Evolutionary conservation across 345 rosid species (phyloP).

Genomic region (Eutrema japonicum): DNA sequence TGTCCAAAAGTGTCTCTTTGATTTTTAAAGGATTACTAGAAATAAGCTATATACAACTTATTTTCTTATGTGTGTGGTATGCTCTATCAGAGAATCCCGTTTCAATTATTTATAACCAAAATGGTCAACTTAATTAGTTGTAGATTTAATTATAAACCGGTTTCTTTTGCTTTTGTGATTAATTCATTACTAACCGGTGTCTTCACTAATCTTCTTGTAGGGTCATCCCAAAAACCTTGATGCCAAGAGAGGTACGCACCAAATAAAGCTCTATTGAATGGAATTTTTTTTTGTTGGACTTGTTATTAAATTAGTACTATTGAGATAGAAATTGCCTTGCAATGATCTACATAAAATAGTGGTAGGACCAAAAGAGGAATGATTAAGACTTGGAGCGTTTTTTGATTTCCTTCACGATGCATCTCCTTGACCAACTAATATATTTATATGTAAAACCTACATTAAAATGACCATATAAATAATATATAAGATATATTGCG

Average conservation of each 20-base stretch:
- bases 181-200: conserved; percentile 16
- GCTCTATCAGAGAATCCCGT: conserved; percentile 20
- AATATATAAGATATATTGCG: conserved; percentile 11
- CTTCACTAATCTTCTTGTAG: conserved; percentile 52
- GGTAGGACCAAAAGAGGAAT: conserved; percentile 48
- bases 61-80: conserved; percentile 13
- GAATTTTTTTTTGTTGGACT: conserved; percentile 18
- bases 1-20: conserved; percentile 40
- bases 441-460: conserved; percentile 28
- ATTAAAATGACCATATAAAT: conserved; percentile 20
- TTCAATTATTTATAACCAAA: conserved; percentile 31
- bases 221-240: conserved; percentile 78
- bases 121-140: conserved; percentile 30
- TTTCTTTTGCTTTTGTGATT: neutral
- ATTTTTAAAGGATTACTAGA: conserved; percentile 12
- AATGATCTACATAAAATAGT: conserved; percentile 44
- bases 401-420: conserved; percentile 41
- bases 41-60: conserved; percentile 21
- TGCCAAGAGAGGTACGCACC: conserved; percentile 82
- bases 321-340: conserved; percentile 33
- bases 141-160: neutral
- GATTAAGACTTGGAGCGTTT: conserved; percentile 41
- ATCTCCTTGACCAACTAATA: conserved; percentile 42
- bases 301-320: conserved; percentile 33
- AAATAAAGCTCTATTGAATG: conserved; percentile 6